Conservation (phyloP, 2,329 filamentous ascomycete genomes). For the Sporothrix curviconia region DNA sequence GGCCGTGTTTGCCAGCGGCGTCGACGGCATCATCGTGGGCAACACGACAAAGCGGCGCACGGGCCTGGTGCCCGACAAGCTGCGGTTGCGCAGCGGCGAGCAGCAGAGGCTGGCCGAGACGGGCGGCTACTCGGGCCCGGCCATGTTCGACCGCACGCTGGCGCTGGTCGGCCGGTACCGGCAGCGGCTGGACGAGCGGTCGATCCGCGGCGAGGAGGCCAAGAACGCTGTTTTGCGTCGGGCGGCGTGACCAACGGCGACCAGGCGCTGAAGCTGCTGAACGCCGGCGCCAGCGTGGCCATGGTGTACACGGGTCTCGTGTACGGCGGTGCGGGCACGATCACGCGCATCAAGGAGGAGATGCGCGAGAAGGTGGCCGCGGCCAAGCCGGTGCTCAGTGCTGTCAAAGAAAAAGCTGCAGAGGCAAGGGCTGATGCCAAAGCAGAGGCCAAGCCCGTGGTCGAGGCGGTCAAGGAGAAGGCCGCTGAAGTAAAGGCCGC, state of each 20-base stretch:
- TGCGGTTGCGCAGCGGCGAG: slow-evolving; percentile 60
- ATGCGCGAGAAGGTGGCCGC: slow-evolving; percentile 39
- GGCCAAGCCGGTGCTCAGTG: neutral
- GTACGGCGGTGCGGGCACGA: slow-evolving; percentile 57
- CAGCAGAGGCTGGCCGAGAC: slow-evolving; percentile 63
- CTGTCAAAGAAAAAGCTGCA: neutral
- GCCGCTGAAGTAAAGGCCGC: neutral
- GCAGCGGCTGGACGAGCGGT: slow-evolving; percentile 50
- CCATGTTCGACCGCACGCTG: slow-evolving; percentile 75
- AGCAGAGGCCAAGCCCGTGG: too few relatives aligned
- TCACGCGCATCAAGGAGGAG: slow-evolving; percentile 60
- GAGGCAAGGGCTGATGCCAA: too few relatives aligned
- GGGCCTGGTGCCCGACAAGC: slow-evolving; percentile 61
- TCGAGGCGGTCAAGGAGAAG: neutral
- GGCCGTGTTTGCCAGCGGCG: slow-evolving; percentile 74
- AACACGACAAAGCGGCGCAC: slow-evolving; percentile 88
- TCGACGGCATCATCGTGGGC: slow-evolving; percentile 92
- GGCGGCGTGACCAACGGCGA: slow-evolving; percentile 86
- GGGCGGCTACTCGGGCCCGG: slow-evolving; percentile 86
- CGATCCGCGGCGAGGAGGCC: slow-evolving; percentile 23
- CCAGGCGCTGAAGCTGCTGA: slow-evolving; percentile 73
- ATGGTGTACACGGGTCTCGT: slow-evolving; percentile 80
- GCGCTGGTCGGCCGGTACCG: slow-evolving; percentile 75
- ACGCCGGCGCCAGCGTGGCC: slow-evolving; percentile 82
- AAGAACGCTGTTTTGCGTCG: slow-evolving; percentile 90